A percentile compares a stretch with the other conserved stretches of the same genome.
Conservation (phyloP, 352 stramenopile species). For the Pythium scleroteichum region DNA sequence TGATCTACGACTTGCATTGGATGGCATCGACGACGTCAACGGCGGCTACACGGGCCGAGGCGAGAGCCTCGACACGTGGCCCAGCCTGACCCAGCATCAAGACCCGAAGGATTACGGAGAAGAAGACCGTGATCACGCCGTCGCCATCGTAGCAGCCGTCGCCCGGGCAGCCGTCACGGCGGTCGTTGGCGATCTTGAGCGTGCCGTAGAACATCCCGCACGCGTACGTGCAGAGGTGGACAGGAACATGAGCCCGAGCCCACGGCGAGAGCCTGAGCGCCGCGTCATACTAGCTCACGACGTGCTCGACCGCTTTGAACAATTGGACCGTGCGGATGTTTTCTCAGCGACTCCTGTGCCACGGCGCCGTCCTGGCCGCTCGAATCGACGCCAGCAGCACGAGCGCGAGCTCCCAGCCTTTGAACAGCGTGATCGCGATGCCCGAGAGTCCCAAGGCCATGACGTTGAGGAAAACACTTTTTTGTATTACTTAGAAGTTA, state of each 20-base stretch:
- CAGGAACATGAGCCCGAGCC: constrained; percentile 65
- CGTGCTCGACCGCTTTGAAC: constrained; percentile 69
- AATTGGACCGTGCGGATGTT: constrained; percentile 63
- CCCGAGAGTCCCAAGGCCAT: constrained; percentile 34
- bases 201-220: constrained; percentile 81
- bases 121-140: constrained; percentile 64
- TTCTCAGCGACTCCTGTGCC: constrained; percentile 64
- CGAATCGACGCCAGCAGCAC: constrained; percentile 44
- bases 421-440: constrained; percentile 41
- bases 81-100: constrained; percentile 73
- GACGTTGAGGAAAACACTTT: constrained; percentile 20
- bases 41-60: constrained; percentile 51
- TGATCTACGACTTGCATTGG: constrained; percentile 53
- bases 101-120: constrained; percentile 64
- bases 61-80: constrained; percentile 61
- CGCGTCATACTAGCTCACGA: constrained; percentile 58
- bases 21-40: constrained; percentile 73
- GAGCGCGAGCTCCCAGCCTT: constrained; percentile 50
- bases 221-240: constrained; percentile 70
- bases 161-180: constrained; percentile 38
- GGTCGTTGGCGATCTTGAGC: constrained; percentile 61
- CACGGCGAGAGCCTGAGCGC: constrained; percentile 47
- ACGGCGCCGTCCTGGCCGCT: constrained; percentile 68
- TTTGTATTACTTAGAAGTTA: too few species aligned
- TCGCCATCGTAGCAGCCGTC: constrained; percentile 61